These are phyloP conservation scores for Podila epigama DNA, from an alignment of 192 early-diverging fungal genomes.

Conservation along the genomic window DNA sequence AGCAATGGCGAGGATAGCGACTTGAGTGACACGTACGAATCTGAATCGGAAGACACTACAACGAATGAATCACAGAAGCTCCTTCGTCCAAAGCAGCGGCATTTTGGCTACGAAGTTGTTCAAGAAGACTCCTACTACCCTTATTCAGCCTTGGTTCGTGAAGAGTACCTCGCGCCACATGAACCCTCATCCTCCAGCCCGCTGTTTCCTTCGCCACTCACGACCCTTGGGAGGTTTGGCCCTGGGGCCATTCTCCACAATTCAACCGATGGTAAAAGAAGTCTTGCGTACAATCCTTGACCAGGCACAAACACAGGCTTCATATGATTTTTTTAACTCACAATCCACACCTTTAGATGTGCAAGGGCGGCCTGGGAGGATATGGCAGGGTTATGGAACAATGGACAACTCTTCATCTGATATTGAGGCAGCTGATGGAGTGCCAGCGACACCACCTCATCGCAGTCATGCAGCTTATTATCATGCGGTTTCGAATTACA, in stretches of 20 bases:
- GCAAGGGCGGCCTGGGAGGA: constrained; percentile 16
- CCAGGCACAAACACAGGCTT: neutral
- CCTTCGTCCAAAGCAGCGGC: neutral
- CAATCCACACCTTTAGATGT: neutral
- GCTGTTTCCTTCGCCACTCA: constrained; percentile 40
- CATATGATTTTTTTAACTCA: neutral
- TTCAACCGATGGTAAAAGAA: constrained; percentile 9
- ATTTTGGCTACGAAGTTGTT: constrained; percentile 31
- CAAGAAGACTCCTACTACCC: constrained; percentile 17
- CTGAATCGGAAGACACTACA: constrained; percentile 1
- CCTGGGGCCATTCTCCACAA: constrained; percentile 5
- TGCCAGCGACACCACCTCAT: constrained; percentile 4
- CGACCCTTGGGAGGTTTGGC: constrained; percentile 30
- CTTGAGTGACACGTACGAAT: neutral
- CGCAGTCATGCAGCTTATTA: constrained; percentile 49
- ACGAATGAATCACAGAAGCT: neutral
- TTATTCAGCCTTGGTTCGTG: constrained; percentile 18
- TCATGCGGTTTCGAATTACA: constrained; percentile 42
- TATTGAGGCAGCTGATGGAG: neutral
- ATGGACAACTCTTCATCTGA: constrained; percentile 6
- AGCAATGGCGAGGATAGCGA: neutral
- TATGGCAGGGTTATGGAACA: constrained; percentile 38
- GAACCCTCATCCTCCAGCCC: constrained; percentile 46
- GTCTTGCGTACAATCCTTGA: neutral
- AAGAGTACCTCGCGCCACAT: constrained; percentile 37